Percentiles rank a stretch among this genome's conserved stretches.
Evolutionary conservation across 202 grass and related monocot genomes (phyloP).

Genomic region (Brachypodium distachyon): DNA sequence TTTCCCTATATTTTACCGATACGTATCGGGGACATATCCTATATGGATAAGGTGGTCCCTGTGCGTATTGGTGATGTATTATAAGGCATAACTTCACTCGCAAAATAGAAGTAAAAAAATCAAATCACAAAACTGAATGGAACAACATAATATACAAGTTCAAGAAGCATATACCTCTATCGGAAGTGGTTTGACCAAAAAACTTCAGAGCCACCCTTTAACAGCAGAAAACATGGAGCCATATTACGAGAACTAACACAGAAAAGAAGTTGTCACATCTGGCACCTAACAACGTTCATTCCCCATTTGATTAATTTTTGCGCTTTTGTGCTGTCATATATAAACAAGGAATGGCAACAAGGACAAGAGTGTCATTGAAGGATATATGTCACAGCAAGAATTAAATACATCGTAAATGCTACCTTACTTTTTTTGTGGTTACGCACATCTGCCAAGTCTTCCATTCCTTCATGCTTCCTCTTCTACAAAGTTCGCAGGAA

Average conservation of each 20-base stretch:
- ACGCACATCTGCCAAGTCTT: constrained; percentile 33
- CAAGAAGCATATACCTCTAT: constrained; percentile 14
- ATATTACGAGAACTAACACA: background rate
- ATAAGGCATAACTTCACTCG: background rate
- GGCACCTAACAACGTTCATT: background rate
- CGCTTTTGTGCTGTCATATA: constrained; percentile 45
- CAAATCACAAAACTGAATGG: constrained; percentile 2
- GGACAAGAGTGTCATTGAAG: background rate
- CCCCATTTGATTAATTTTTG: constrained; percentile 26
- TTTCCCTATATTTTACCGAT: too few relatives aligned
- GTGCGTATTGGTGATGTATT: too few relatives aligned
- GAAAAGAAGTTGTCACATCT: background rate
- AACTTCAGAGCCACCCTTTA: constrained; percentile 18
- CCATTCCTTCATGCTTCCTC: constrained; percentile 50
- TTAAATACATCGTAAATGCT: background rate
- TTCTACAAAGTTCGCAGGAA: constrained; percentile 29
- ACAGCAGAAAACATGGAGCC: constrained; percentile 27
- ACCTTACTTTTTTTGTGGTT: constrained; percentile 59
- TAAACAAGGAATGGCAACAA: constrained; percentile 22
- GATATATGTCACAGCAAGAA: background rate
- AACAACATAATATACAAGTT: background rate
- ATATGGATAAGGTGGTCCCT: too few relatives aligned
- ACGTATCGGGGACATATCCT: too few relatives aligned
- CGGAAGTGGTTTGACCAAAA: constrained; percentile 9
- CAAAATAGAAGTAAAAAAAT: background rate